Evolutionary conservation across 169 alveolate genomes (phyloP).

Genomic region (Babesia caballi): DNA sequence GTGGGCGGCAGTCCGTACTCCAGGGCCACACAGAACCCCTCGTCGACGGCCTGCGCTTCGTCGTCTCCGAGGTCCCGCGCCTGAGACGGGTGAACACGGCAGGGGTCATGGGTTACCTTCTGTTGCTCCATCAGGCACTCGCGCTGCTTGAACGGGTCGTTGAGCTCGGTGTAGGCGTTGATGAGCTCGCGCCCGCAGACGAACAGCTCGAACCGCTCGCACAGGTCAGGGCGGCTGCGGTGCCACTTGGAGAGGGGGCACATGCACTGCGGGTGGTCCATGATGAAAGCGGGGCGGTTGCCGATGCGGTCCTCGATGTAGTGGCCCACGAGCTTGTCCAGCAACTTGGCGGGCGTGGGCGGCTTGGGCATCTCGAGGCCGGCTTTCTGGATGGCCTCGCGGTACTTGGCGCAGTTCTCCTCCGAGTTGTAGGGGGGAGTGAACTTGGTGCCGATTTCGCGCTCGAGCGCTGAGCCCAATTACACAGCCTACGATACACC

Average conservation of each 20-base stretch:
- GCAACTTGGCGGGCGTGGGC: slow-evolving; percentile 74
- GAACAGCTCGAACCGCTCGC: slow-evolving; percentile 91
- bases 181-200: slow-evolving; percentile 87
- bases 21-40: slow-evolving; percentile 87
- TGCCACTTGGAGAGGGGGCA: slow-evolving; percentile 98
- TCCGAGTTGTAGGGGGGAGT: slow-evolving; percentile 78
- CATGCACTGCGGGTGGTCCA: slow-evolving; percentile 98
- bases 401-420: slow-evolving; percentile 70
- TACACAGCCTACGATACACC: neutral
- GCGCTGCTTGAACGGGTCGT: slow-evolving; percentile 88
- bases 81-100: neutral
- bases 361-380: slow-evolving; percentile 78
- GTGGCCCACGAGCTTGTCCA: slow-evolving; percentile 86
- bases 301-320: slow-evolving; percentile 92
- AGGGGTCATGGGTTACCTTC: slow-evolving; percentile 6
- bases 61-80: slow-evolving; percentile 76
- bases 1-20: slow-evolving; percentile 99
- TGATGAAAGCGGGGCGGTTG: slow-evolving; percentile 92
- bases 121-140: slow-evolving; percentile 77
- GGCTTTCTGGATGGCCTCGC: slow-evolving; percentile 63
- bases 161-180: slow-evolving; percentile 92
- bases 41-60: slow-evolving; percentile 68
- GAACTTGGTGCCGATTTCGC: slow-evolving; percentile 75
- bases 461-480: slow-evolving; percentile 74
- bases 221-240: slow-evolving; percentile 78